phyloP scores from a whole-genome alignment of 2,329 filamentous ascomycete species.

The Teratosphaeriaceae sp. region DNA sequence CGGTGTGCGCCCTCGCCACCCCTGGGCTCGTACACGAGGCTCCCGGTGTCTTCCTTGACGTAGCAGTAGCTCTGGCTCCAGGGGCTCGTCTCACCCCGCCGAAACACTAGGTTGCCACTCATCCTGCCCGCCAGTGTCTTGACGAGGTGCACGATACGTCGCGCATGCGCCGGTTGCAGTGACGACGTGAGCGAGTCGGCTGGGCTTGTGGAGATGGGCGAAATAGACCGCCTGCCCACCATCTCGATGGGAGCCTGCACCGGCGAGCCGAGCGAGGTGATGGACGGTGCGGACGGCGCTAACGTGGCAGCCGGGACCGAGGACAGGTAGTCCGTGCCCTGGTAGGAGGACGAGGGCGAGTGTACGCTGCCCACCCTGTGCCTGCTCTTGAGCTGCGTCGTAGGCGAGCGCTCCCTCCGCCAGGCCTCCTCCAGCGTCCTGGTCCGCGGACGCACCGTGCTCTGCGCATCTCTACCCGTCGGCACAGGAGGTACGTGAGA shows the following conservation, averaged over 20 bases:
- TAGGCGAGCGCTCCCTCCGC: constrained; percentile 35
- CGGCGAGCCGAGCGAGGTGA: constrained; percentile 23
- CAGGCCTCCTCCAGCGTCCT: constrained; percentile 43
- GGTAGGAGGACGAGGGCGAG: constrained; percentile 50
- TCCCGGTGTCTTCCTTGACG: constrained; percentile 69
- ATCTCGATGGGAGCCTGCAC: constrained; percentile 17
- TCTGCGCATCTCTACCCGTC: constrained; percentile 11
- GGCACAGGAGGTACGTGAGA: constrained; percentile 7
- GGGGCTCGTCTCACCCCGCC: constrained; percentile 51
- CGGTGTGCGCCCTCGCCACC: constrained; percentile 59
- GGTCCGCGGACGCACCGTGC: constrained; percentile 38
- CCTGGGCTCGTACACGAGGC: constrained; percentile 67
- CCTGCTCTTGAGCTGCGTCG: constrained; percentile 43
- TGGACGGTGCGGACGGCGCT: constrained; percentile 23
- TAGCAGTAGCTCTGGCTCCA: constrained; percentile 70
- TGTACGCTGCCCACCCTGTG: constrained; percentile 66
- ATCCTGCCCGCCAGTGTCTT: constrained; percentile 70
- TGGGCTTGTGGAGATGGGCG: constrained; percentile 24
- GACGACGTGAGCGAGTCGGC: constrained; percentile 21
- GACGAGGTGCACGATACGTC: constrained; percentile 69
- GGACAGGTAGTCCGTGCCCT: constrained; percentile 30
- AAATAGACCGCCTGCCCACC: constrained; percentile 21
- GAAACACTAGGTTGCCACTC: constrained; percentile 71
- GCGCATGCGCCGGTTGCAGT: constrained; percentile 50
- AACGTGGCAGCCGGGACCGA: constrained; percentile 24